Percentiles rank a stretch among this genome's conserved stretches.
phyloP scores from a whole-genome alignment of 2,329 filamentous ascomycete genomes.

The Claviceps humidiphila region DNA sequence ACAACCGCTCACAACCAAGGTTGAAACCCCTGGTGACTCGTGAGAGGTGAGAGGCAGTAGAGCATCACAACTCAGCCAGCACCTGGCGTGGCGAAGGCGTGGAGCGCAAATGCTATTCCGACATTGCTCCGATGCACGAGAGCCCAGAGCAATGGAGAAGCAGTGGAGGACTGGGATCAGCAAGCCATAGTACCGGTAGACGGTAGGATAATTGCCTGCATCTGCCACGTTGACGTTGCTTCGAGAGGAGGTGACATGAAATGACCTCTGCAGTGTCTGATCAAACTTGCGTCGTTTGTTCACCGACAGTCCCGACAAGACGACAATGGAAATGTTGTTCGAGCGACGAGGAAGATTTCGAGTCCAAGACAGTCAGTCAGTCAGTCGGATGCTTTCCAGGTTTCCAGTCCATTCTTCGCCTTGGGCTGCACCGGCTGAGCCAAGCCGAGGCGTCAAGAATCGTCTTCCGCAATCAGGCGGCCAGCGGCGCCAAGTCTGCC shows the following conservation, averaged over 20 bases:
- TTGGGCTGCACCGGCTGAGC: too few species aligned
- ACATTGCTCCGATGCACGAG: conserved; percentile 1
- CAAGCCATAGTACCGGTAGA: neutral
- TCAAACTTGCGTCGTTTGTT: neutral
- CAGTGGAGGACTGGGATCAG: neutral
- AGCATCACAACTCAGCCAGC: neutral
- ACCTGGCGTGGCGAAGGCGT: neutral
- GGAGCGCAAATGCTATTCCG: neutral
- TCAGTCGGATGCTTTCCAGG: neutral
- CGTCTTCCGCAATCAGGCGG: too few species aligned
- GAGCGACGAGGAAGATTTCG: neutral
- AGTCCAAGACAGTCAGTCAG: neutral
- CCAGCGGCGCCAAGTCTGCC: too few species aligned
- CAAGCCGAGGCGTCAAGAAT: too few species aligned
- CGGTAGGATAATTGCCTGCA: neutral
- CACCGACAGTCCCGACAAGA: neutral
- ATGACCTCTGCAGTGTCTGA: neutral
- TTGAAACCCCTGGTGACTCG: neutral
- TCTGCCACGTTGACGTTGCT: neutral
- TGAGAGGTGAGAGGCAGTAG: neutral
- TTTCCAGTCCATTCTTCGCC: too few species aligned
- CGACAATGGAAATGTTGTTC: neutral
- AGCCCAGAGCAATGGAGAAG: neutral
- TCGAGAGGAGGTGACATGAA: neutral
- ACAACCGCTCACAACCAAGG: neutral